phyloP scores from a whole-genome alignment of 148 eudicot genomes.

The Chenopodium berlandieri region DNA sequence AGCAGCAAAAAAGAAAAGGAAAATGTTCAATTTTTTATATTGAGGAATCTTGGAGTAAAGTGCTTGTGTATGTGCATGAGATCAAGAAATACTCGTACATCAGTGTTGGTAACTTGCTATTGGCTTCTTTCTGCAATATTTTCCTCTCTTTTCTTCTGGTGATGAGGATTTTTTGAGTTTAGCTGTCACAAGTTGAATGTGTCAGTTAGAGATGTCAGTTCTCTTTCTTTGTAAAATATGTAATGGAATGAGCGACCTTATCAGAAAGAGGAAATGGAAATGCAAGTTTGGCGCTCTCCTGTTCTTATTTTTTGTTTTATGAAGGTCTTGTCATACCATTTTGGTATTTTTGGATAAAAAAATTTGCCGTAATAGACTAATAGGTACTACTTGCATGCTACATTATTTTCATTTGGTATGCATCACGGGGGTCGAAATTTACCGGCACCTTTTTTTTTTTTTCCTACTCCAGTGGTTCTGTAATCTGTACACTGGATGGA shows the following conservation, averaged over 20 bases:
- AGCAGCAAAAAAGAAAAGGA: neutral
- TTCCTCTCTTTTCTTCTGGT: neutral
- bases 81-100: neutral
- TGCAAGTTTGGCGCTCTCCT: neutral
- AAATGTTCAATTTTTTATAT: neutral
- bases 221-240: neutral
- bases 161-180: neutral
- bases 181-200: neutral
- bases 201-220: neutral
- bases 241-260: neutral
- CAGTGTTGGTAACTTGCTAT: neutral
- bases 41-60: neutral
- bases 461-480: neutral
- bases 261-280: neutral
- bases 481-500: neutral
- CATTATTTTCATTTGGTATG: neutral
- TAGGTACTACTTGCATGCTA: too few relatives aligned
- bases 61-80: neutral
- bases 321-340: neutral
- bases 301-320: neutral
- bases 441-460: neutral
- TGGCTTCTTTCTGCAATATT: neutral
- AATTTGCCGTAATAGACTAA: too few relatives aligned
- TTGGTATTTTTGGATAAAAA: neutral
- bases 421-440: neutral